Conservation (phyloP, 257 asterid genomes). For the Solanum sitiens region DNA sequence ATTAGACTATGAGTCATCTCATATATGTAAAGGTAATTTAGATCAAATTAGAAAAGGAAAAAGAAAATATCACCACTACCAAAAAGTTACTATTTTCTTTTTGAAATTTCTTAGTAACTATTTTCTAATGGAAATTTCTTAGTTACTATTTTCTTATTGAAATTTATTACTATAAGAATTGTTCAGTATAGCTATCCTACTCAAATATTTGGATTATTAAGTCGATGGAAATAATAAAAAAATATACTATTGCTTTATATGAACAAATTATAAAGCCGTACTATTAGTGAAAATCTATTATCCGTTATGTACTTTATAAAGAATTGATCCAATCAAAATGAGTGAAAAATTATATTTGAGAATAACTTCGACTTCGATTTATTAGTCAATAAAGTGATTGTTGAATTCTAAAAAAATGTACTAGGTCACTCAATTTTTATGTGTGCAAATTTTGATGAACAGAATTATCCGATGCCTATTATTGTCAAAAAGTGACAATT, state of each 20-base stretch:
- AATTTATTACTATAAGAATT: background rate
- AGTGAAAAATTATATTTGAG: background rate
- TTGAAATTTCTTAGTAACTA: too few species aligned
- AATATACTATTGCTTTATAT: background rate
- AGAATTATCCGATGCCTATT: rapidly evolving
- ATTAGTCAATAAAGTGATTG: too few species aligned
- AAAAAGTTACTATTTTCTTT: background rate
- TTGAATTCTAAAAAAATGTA: background rate
- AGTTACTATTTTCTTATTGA: background rate
- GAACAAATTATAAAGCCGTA: too few species aligned
- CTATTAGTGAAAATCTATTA: too few species aligned
- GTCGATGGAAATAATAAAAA: background rate
- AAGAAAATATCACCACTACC: background rate
- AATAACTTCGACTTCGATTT: too few species aligned
- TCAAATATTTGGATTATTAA: background rate
- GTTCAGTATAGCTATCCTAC: background rate
- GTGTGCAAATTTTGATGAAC: too few species aligned
- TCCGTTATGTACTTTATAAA: too few species aligned
- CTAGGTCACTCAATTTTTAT: too few species aligned
- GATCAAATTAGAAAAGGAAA: background rate
- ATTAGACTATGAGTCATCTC: background rate
- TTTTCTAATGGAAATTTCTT: too few species aligned
- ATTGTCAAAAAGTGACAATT: background rate
- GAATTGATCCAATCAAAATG: background rate
- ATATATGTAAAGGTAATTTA: background rate